Evolutionary conservation across 2,329 filamentous ascomycete genomes (phyloP), one percentile per base, ranked within the genome.

Genomic region (Xylaria polymorpha): DNA sequence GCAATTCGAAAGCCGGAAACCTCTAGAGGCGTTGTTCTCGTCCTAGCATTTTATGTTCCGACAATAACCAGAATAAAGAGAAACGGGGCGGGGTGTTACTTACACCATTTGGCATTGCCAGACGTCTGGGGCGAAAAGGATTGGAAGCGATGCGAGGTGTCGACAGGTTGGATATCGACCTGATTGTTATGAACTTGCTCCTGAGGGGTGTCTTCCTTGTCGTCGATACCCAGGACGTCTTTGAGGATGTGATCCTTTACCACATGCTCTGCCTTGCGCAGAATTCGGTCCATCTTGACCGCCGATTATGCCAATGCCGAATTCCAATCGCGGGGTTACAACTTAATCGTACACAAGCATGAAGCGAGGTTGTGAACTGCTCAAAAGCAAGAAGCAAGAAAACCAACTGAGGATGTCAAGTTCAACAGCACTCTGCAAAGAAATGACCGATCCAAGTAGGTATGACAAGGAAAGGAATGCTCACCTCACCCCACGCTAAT

Each of bases 61-160:
- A 41, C 1, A 32, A 41, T 9, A 25, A 20, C 53, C 5, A 48
- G 15, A 32, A 43, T 37, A 35, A 37, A 25, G 29, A 29, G 7
- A 9, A 29, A 37, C 2, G n/a, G 12, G 3, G 8, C 15, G n/a
- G 46, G 6, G 20, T 15, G 37, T 22, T 35, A 66, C 68, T 60
- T 71, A 71, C 68, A 94, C 93, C 94, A 97, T 84, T 97, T 97
- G 71, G 88, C 89, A 76, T 94, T 91, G 66, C 91, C 91, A 39
- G 87, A 86, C 22, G 92, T 87, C 75, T 90, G 87, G 0, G 92
- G 89, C 1, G 92, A 92, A 82, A 97, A 97, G 68, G 88, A 90
- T 68, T 86, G 83, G 76, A 85, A 90, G 58, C 88, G 85, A 73
- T 91, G 85, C 32, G 81, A 78, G 32, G 79, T 80, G 71, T 85